phyloP scores from a whole-genome alignment of 176 grass and related monocot genomes.

The Luzula sylvatica region DNA sequence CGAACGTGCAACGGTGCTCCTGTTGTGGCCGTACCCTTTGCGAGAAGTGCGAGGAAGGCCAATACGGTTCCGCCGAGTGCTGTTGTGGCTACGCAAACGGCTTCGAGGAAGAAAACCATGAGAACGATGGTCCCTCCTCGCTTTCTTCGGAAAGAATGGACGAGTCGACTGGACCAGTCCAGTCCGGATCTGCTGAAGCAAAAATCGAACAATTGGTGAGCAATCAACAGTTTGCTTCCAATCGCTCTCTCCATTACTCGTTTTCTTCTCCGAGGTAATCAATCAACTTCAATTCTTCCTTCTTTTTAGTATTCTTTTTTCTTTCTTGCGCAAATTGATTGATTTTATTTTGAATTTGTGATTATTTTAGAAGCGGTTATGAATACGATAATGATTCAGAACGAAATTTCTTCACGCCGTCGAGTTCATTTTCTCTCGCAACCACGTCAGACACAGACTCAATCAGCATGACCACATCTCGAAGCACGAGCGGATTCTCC shows the following conservation, averaged over 20 bases:
- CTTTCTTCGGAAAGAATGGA: slow-evolving; percentile 15
- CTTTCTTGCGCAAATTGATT: background rate
- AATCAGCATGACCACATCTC: slow-evolving; percentile 42
- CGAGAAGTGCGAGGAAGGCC: background rate
- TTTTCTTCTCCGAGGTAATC: slow-evolving; percentile 21
- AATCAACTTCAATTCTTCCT: background rate
- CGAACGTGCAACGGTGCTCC: too few relatives aligned
- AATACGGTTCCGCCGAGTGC: background rate
- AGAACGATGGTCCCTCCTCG: background rate
- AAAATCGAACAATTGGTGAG: slow-evolving; percentile 7
- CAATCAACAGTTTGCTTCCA: background rate
- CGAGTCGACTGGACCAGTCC: slow-evolving; percentile 1
- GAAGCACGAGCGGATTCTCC: slow-evolving; percentile 20
- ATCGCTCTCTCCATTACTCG: slow-evolving; percentile 4
- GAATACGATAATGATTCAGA: slow-evolving; percentile 48
- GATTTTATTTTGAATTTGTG: background rate
- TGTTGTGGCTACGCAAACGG: background rate
- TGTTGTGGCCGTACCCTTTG: background rate
- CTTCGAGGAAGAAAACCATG: slow-evolving; percentile 6
- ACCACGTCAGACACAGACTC: slow-evolving; percentile 71
- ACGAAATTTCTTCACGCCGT: slow-evolving; percentile 43
- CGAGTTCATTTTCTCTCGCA: slow-evolving; percentile 46
- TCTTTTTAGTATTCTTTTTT: background rate
- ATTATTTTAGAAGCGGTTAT: slow-evolving; percentile 50
- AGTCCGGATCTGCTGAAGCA: slow-evolving; percentile 1